Percentiles rank a stretch among this genome's conserved stretches.
Evolutionary conservation across 208 protist species (phyloP).

Genomic region (Acanthamoeba quina): DNA sequence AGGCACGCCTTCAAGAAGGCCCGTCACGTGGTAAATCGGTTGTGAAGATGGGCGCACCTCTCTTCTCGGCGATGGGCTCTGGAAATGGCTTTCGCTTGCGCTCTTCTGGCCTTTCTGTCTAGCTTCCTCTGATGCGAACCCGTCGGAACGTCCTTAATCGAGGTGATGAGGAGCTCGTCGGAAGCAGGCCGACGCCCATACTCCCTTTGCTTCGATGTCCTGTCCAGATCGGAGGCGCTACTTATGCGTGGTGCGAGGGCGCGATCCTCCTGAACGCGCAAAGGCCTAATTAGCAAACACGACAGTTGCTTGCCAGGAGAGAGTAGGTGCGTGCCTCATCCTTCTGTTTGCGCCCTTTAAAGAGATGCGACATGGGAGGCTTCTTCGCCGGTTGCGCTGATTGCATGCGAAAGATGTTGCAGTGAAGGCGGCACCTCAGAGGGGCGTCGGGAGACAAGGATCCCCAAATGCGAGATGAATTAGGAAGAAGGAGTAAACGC

Average conservation of each 20-base stretch:
- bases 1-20: background rate
- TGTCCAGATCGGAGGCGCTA: conserved; percentile 53
- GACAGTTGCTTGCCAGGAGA: background rate
- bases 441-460: background rate
- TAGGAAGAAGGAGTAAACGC: too few species aligned
- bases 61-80: background rate
- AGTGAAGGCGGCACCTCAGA: background rate
- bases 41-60: background rate
- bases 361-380: background rate
- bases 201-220: conserved; percentile 14
- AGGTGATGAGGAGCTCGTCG: background rate
- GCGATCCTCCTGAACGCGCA: background rate
- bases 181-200: background rate
- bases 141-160: background rate
- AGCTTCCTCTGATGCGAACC: background rate
- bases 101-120: background rate
- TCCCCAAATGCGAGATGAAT: background rate
- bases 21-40: background rate
- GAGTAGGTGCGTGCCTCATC: background rate
- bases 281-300: background rate
- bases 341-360: background rate
- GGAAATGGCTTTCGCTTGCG: background rate
- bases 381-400: background rate
- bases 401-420: background rate
- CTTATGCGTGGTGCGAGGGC: background rate